These are phyloP conservation scores for Psilocybe cyanescens DNA, from an alignment of 768 basidiomycete species.

Conservation along the genomic window DNA sequence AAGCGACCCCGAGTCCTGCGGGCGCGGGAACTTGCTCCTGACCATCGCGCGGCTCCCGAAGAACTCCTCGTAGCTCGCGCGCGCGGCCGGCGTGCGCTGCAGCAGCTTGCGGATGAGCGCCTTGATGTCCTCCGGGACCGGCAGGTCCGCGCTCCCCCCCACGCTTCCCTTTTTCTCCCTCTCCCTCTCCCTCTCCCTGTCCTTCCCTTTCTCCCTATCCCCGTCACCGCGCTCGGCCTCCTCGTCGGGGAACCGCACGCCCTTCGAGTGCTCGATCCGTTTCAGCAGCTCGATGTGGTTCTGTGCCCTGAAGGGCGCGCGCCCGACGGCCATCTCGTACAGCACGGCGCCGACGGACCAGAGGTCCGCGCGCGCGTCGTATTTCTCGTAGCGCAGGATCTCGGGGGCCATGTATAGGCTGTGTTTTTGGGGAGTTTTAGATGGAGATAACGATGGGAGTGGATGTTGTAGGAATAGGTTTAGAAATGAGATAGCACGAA, in stretches of 20 bases:
- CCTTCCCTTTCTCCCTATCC: conserved; percentile 27
- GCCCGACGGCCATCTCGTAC: conserved; percentile 93
- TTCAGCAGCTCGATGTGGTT: conserved; percentile 96
- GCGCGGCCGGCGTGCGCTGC: conserved; percentile 81
- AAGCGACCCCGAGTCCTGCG: conserved; percentile 33
- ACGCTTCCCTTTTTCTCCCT: conserved; percentile 41
- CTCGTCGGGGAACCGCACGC: conserved; percentile 94
- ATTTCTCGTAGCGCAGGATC: conserved; percentile 95
- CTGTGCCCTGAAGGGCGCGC: conserved; percentile 92
- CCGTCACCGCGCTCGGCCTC: conserved; percentile 33
- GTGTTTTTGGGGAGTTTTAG: too few species aligned
- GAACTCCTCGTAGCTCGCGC: conserved; percentile 91
- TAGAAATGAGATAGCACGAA: too few species aligned
- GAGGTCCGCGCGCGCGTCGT: conserved; percentile 96
- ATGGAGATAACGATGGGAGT: too few species aligned
- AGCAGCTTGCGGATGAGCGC: conserved; percentile 82
- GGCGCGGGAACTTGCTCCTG: conserved; percentile 77
- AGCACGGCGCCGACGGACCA: conserved; percentile 99
- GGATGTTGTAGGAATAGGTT: too few species aligned
- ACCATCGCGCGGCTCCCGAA: conserved; percentile 81
- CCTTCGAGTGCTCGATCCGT: conserved; percentile 91
- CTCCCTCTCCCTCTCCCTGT: conserved; percentile 44
- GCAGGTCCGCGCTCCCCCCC: conserved; percentile 53
- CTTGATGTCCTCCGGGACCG: conserved; percentile 85
- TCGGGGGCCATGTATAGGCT: conserved; percentile 99